These are phyloP conservation scores for Chimonanthus salicifolius DNA, from an alignment of 164 flowering plant genomes.

Conservation along the genomic window DNA sequence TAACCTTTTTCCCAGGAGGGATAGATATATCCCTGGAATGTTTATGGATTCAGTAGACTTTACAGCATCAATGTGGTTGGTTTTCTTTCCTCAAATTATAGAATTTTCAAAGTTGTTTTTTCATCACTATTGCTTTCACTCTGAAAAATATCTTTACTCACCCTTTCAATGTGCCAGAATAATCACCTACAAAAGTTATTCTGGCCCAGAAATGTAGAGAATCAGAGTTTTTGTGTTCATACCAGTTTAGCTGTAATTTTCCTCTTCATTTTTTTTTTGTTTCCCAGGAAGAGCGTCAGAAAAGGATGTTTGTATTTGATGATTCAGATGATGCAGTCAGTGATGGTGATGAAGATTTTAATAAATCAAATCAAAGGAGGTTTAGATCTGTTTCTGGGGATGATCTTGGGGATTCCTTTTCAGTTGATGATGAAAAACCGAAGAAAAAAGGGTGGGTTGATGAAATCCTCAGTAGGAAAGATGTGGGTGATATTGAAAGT, in stretches of 20 bases:
- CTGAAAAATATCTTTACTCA: no score
- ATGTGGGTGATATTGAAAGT: conserved; percentile 25
- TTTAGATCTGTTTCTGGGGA: conserved; percentile 69
- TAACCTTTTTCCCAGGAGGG: no score
- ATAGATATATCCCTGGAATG: no score
- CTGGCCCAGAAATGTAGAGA: not conserved
- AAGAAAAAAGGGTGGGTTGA: conserved; percentile 71
- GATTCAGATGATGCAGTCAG: conserved; percentile 65
- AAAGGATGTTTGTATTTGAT: conserved; percentile 74
- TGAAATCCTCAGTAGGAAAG: conserved; percentile 52
- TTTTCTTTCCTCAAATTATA: no score
- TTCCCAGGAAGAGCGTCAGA: conserved; percentile 75
- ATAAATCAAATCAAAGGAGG: conserved; percentile 23
- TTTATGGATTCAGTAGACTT: no score
- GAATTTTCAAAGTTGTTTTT: no score
- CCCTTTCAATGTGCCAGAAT: no score
- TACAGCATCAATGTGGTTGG: no score
- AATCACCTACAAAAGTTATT: no score
- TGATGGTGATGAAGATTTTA: conserved; percentile 33
- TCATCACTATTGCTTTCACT: no score
- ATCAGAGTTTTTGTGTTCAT: not conserved
- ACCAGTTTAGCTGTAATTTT: not conserved
- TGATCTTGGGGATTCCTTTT: conserved; percentile 90
- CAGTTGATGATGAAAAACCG: conserved; percentile 36
- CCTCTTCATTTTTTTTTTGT: not conserved